Evolutionary conservation across 257 asterid genomes (phyloP).

Genomic region (Forsythia suspensa): DNA sequence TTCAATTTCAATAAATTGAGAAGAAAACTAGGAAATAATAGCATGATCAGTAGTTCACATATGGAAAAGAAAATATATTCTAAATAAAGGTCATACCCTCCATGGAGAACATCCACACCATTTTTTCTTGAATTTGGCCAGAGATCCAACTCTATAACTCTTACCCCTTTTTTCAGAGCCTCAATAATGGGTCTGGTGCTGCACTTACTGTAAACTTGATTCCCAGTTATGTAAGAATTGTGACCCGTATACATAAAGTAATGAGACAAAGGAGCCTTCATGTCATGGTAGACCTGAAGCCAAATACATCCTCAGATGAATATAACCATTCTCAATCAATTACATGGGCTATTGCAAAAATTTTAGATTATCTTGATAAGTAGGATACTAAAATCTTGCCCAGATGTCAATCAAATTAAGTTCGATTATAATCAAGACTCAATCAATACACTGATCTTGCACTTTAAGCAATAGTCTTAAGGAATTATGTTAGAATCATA

Average conservation of each 20-base stretch:
- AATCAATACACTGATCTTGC: no score
- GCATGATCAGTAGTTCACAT: no score
- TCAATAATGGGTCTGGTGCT: slow-evolving; percentile 22
- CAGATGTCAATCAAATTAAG: no score
- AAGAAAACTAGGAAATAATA: background rate
- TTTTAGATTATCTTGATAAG: no score
- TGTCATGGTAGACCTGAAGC: slow-evolving; percentile 28
- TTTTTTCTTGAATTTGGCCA: slow-evolving; percentile 21
- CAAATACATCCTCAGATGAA: background rate
- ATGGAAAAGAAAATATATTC: no score
- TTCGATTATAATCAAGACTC: no score
- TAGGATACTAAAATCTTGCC: no score
- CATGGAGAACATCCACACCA: slow-evolving; percentile 24
- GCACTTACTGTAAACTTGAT: slow-evolving; percentile 25
- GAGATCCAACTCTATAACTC: slow-evolving; percentile 33
- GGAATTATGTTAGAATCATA: no score
- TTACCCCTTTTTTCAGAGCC: slow-evolving; percentile 28
- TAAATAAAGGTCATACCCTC: slow-evolving; percentile 19
- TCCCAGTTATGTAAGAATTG: slow-evolving; percentile 29
- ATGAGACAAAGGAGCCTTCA: slow-evolving; percentile 28
- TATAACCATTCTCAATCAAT: no score
- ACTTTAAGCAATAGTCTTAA: no score
- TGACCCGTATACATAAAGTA: slow-evolving; percentile 30
- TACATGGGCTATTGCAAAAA: no score
- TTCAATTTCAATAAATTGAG: background rate